phyloP scores from a whole-genome alignment of 2,329 filamentous ascomycete genomes.

The Samsoniella hepiali region DNA sequence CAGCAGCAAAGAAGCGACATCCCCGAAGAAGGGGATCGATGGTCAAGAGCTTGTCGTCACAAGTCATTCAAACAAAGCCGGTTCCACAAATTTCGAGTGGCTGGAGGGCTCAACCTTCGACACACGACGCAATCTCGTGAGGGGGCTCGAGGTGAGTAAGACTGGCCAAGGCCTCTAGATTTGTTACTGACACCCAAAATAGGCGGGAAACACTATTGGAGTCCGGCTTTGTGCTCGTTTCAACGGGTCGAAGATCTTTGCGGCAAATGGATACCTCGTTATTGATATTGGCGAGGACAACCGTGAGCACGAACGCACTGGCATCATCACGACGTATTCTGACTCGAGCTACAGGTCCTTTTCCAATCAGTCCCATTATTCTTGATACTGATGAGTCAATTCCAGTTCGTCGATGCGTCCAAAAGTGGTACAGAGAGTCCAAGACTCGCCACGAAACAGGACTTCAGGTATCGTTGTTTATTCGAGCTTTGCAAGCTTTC shows the following conservation, averaged over 20 bases:
- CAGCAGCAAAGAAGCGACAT: neutral
- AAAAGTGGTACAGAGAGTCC: neutral
- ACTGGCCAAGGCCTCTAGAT: neutral
- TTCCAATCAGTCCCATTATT: neutral
- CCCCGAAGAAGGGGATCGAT: constrained; percentile 5
- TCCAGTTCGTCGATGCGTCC: neutral
- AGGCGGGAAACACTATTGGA: constrained; percentile 19
- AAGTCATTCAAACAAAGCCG: constrained; percentile 16
- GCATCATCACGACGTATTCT: neutral
- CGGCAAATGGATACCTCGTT: constrained; percentile 12
- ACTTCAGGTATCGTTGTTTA: constrained; percentile 2
- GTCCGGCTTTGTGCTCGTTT: constrained; percentile 21
- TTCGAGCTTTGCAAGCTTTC: neutral
- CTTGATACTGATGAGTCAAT: neutral
- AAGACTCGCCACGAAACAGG: neutral
- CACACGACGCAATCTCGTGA: constrained; percentile 11
- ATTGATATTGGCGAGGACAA: constrained; percentile 17
- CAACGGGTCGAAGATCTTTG: constrained; percentile 11
- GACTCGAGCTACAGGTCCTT: neutral
- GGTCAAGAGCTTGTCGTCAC: constrained; percentile 10
- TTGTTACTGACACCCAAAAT: neutral
- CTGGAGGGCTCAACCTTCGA: constrained; percentile 12
- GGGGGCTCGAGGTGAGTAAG: constrained; percentile 10
- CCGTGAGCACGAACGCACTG: neutral
- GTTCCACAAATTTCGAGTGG: constrained; percentile 9